Conservation (phyloP, 192 early-diverging fungal genomes). For the Entomortierella lignicola region DNA sequence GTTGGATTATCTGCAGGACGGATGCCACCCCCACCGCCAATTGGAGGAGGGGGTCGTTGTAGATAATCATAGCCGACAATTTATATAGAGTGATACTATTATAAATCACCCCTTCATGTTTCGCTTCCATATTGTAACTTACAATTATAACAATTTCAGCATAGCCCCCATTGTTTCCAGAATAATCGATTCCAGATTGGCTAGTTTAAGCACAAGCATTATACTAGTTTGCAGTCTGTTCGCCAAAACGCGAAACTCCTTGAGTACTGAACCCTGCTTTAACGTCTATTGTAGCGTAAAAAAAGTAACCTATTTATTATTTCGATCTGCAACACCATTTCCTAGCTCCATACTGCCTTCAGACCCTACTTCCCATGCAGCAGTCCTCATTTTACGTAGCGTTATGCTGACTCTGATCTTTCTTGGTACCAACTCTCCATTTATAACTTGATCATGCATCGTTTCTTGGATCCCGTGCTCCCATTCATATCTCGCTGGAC, state of each 20-base stretch:
- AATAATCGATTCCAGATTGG: too few relatives aligned
- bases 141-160: too few relatives aligned
- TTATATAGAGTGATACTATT: too few relatives aligned
- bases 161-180: too few relatives aligned
- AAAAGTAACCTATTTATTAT: constrained; percentile 1
- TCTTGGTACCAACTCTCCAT: constrained; percentile 38
- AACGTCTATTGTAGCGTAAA: too few relatives aligned
- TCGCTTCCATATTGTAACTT: too few relatives aligned
- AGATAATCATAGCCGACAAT: too few relatives aligned
- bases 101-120: too few relatives aligned
- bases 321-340: constrained; percentile 33
- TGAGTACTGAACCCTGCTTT: too few relatives aligned
- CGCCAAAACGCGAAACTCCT: too few relatives aligned
- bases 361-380: constrained; percentile 35
- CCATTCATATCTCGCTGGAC: constrained; percentile 59
- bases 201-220: too few relatives aligned
- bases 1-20: background rate
- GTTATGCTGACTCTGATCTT: constrained; percentile 62
- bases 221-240: too few relatives aligned
- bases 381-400: constrained; percentile 48
- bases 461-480: constrained; percentile 61
- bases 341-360: background rate
- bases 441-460: constrained; percentile 25
- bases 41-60: background rate
- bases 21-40: background rate